A percentile compares a stretch with the other conserved stretches of the same genome.
These are phyloP conservation scores for Skeletonema grethae DNA, from an alignment of 108 stramenopile genomes.

Conservation along the genomic window DNA sequence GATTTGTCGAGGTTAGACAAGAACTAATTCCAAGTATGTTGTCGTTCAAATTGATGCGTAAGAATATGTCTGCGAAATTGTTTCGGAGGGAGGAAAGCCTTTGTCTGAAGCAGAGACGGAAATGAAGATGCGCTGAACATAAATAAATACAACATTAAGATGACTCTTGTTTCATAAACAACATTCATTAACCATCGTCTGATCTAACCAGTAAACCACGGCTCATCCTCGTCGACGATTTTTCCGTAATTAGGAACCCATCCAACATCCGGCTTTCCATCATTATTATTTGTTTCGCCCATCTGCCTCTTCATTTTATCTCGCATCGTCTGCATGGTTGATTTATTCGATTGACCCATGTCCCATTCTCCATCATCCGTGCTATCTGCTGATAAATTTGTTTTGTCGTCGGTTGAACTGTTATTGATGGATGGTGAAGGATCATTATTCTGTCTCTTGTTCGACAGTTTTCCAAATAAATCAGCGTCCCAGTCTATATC, in stretches of 20 bases:
- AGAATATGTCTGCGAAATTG: not conserved
- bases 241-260: constrained; percentile 10
- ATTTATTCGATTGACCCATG: not conserved
- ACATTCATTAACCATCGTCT: not conserved
- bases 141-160: not conserved
- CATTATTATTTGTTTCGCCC: not conserved
- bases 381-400: not conserved
- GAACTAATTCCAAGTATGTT: not conserved
- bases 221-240: constrained; percentile 16
- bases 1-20: not conserved
- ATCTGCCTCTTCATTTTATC: not conserved
- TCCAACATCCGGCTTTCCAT: constrained; percentile 7
- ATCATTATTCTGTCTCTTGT: not conserved
- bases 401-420: not conserved
- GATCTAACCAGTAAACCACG: constrained; percentile 19
- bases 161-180: too few species aligned
- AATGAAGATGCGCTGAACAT: not conserved
- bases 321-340: not conserved
- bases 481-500: constrained; percentile 19
- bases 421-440: not conserved
- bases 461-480: constrained; percentile 8
- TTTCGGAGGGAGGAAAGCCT: not conserved
- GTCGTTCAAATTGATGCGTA: not conserved
- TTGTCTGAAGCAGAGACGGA: not conserved
- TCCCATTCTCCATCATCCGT: constrained; percentile 4